Base-by-base conservation (phyloP, 192 early-diverging fungal genomes). In the Dimargaris verticillata region DNA sequence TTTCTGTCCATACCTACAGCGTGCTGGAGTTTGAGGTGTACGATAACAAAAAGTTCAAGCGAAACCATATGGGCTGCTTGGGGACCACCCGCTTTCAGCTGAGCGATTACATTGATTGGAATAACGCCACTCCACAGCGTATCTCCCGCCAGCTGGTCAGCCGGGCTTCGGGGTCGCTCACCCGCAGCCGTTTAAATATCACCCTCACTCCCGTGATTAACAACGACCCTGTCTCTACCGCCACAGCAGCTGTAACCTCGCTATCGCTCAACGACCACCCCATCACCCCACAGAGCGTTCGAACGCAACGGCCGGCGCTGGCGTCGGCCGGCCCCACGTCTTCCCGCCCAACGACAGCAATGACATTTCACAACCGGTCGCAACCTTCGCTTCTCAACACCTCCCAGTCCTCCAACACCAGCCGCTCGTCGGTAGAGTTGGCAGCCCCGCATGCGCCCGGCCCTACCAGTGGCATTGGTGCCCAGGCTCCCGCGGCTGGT, bases 41-140 rank as follows among this genome's bases (percentile, higher is more conserved):
- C 79, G 95, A 97, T 73, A 93, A 97, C 74, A 85, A 88, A 70
- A 94, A 93, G 68, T 97, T 91, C 73, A 95, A 95, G 69, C 91
- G 82, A 76, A 86, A 81, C 65, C 84, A 87, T 46, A 85, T 88
- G 68, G 88, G 88, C 28, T 97, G 94, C 64, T 74, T 95, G 28
- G 92, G 92, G 42, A 88, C 91, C 49, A 79, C 89, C 62, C 91
- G 92, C 63, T 78, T 93, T 25, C 81, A 84, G 53, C 78, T 95
- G 64, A 78, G 83, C 45, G 80, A 87, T 69, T 76, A 92, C 44
- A 83, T 97, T 66, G 82, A 93, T 68, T 68, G 91, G 28, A 74
- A 78, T 48, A 62, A 72, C 44, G 83, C 85, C 29, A 84, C 87
- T 25, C 87, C 88, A 44, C 68, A 71, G 38, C 11, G 18, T 6